Base-by-base conservation (phyloP, 2,329 filamentous ascomycete genomes). In the Fusarium sp. region DNA sequence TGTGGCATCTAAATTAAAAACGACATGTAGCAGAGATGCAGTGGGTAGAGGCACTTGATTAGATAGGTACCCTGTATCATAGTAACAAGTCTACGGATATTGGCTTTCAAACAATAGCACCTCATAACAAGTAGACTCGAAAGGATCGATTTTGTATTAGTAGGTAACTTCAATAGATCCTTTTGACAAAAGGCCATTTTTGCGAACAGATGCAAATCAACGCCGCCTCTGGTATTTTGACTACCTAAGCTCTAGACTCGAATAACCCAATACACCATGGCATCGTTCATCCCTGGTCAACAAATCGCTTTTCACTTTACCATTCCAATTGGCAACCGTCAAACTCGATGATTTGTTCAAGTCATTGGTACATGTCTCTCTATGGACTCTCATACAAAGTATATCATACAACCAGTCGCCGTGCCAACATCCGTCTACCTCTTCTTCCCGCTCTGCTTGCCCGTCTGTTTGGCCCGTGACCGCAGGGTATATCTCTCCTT, bases 401-500 rank as follows among this genome's bases (percentile, higher is more conserved):
- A 52, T 70, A 75, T 76, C 68, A 68, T 75, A 76, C 73, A 74
- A 45, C 44, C 39, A 35, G 15, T 31, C 31, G 57, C 12, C 7
- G 46, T 25, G 13, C 25, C 38, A 25, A 3, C 8, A 28, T 25
- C 29, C 32, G 13, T 41, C 15, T 51, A 67, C 48, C 65, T 70
- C 53, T 53, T 69, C 55, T 59, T 60, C 29, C 55, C 49, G 38
- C 34, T 35, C 5, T 47, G 50, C 62, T 57, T 67, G 4, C 68
- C 70, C 24, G 63, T 56, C 55, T 74, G 70, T 40, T 71, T 74
- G 36, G 73, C 68, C 67, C 70, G 73, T 52, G 74, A 73, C 31
- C 78, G 71, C 63, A 79, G 71, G 24, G 77, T 72, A 56, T 76
- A 75, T 56, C 78, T 73, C 73, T 80, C 78, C 76, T 78, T 79